phyloP scores from a whole-genome alignment of 306 rosid genomes.

The Luffa aegyptiaca region DNA sequence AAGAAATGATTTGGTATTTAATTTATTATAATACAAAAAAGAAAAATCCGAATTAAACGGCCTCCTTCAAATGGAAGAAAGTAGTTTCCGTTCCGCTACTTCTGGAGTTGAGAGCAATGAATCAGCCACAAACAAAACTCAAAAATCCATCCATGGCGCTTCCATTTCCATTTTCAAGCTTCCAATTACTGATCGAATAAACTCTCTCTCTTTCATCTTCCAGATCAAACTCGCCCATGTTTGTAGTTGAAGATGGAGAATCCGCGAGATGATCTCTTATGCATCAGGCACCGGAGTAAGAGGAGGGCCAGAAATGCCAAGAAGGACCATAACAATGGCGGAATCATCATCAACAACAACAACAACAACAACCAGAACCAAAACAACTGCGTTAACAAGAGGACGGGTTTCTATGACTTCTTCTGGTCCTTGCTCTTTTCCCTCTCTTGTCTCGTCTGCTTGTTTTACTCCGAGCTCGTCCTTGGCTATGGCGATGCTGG shows the following conservation, averaged over 20 bases:
- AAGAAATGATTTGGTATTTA: neutral
- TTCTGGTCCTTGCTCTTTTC: conserved; percentile 58
- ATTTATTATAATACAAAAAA: neutral
- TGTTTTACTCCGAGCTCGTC: conserved; percentile 44
- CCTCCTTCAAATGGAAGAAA: conserved; percentile 7
- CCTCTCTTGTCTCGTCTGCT: conserved; percentile 49
- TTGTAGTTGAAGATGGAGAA: conserved; percentile 40
- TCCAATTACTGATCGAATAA: neutral
- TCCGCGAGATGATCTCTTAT: conserved; percentile 21
- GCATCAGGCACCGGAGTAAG: conserved; percentile 21
- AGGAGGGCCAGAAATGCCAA: neutral
- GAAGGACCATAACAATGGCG: neutral
- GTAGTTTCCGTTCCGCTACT: conserved; percentile 10
- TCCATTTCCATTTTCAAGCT: neutral
- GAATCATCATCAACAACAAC: neutral
- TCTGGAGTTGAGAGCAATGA: neutral
- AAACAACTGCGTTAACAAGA: conserved; percentile 8
- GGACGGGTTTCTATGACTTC: conserved; percentile 39
- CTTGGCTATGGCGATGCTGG: conserved; percentile 52
- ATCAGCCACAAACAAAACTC: conserved; percentile 10
- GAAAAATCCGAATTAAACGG: neutral
- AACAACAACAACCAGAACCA: neutral
- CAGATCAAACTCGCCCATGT: neutral
- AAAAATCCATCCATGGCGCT: neutral
- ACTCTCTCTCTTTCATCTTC: neutral